phyloP scores from a whole-genome alignment of 2,329 filamentous ascomycete genomes.

The Xylariaceae sp. region DNA sequence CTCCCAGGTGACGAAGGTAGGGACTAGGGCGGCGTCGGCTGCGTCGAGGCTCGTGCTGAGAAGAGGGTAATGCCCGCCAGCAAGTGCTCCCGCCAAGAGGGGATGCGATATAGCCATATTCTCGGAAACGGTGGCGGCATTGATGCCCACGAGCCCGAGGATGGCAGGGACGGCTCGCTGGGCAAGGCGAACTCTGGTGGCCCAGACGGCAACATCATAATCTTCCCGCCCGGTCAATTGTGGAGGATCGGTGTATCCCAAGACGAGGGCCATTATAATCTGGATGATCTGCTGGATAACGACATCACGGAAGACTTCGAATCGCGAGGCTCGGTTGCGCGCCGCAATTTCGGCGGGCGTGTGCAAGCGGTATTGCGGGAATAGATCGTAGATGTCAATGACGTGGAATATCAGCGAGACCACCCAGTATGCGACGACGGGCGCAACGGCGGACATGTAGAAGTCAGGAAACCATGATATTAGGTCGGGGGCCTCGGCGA shows the following conservation, averaged over 20 bases:
- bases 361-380: conserved; percentile 88
- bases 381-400: conserved; percentile 80
- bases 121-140: conserved; percentile 70
- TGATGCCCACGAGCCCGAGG: conserved; percentile 68
- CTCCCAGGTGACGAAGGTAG: conserved; percentile 83
- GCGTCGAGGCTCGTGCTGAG: conserved; percentile 57
- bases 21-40: conserved; percentile 50
- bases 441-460: conserved; percentile 69
- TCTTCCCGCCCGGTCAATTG: conserved; percentile 73
- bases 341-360: conserved; percentile 87
- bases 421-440: conserved; percentile 82
- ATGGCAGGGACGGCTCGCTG: conserved; percentile 73
- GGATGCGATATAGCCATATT: conserved; percentile 69
- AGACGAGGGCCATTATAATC: conserved; percentile 61
- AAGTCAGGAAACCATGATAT: conserved; percentile 77
- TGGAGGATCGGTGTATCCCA: conserved; percentile 68
- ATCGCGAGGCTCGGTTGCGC: conserved; percentile 80
- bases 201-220: conserved; percentile 88
- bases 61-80: conserved; percentile 76
- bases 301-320: conserved; percentile 85
- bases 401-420: conserved; percentile 82
- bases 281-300: conserved; percentile 89
- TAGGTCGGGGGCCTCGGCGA: conserved; percentile 66
- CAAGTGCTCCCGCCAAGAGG: conserved; percentile 67
- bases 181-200: conserved; percentile 70